Percentiles rank a stretch among this genome's conserved stretches.
phyloP scores from a whole-genome alignment of 2,329 filamentous ascomycete genomes.

The Sporothrix protearum region DNA sequence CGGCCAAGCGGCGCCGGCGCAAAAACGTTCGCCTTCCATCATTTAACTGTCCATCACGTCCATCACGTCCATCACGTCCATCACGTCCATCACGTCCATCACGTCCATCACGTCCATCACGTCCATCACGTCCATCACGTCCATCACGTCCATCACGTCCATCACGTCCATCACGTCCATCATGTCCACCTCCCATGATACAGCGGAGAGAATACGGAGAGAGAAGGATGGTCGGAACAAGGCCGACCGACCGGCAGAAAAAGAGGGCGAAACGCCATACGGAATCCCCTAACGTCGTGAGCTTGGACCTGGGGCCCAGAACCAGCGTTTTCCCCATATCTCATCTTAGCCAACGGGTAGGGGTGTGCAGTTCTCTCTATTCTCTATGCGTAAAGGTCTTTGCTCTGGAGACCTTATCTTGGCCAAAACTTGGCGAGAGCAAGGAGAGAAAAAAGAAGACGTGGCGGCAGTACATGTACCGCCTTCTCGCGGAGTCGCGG shows the following conservation, averaged over 20 bases:
- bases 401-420: neutral
- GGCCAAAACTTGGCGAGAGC: neutral
- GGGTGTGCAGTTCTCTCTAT: neutral
- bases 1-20: slow-evolving; percentile 17
- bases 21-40: neutral
- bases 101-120: neutral
- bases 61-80: too few species aligned
- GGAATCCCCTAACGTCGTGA: neutral
- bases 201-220: slow-evolving; percentile 1
- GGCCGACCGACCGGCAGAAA: neutral
- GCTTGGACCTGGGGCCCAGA: neutral
- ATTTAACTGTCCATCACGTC: neutral
- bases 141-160: neutral
- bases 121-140: neutral
- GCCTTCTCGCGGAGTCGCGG: neutral
- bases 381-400: neutral
- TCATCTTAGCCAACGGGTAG: neutral
- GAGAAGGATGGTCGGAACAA: neutral
- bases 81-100: neutral
- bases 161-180: neutral
- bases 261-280: neutral
- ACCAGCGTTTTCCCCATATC: neutral
- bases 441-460: neutral
- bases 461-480: neutral
- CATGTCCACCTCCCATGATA: neutral